Base-by-base conservation (phyloP, 371 early-diverging fungal species). In the Mucor ambiguus region DNA sequence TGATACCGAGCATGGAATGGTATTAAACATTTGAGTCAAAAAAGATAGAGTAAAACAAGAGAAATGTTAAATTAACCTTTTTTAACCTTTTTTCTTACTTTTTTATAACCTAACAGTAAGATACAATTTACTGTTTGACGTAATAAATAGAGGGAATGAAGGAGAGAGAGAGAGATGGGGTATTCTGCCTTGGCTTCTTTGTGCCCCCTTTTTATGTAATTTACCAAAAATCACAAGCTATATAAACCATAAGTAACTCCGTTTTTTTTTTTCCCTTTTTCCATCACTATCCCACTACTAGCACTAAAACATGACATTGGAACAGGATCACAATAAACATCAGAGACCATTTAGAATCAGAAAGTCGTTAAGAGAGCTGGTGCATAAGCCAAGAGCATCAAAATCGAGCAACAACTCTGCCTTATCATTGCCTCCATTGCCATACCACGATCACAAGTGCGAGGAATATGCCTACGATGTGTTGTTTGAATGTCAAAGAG, bases 401-500 rank as follows among this genome's bases (percentile, higher is more conserved):
- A 71, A 64, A 26, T 37, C 70, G 7, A 66, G 66, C 18, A 61
- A 29, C 10, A 29, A 67, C 29, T 66, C 70, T n/a, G 3, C n/a
- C 4, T 37, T 73, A 8, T 68, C 69, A 28, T 46, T 81, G 46
- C 77, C 82, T 26, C 61, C 75, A 20, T 63, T 81, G 35, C 82
- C 82, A 2, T 43, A 61, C 44, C 66, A 71, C 26, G 72, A 76
- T 38, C 26, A 26, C 14, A 54, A 67, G n/a, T 48, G 49, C 30
- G 74, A 77, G 60, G 76, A 77, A 59, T 77, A 79, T 58, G 75
- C 67, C 14, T 83, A 80, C 63, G 85, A 85, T 63, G 68, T 85
- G 16, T 38, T 85, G 20, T 83, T 79, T 58, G 83, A 85, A 61
- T 80, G 82, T 60, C 83, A 85, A 74, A 72, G 85, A 76, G 85